Base-by-base conservation (phyloP, 305 asterid genomes). In the Solanum hybrid region DNA sequence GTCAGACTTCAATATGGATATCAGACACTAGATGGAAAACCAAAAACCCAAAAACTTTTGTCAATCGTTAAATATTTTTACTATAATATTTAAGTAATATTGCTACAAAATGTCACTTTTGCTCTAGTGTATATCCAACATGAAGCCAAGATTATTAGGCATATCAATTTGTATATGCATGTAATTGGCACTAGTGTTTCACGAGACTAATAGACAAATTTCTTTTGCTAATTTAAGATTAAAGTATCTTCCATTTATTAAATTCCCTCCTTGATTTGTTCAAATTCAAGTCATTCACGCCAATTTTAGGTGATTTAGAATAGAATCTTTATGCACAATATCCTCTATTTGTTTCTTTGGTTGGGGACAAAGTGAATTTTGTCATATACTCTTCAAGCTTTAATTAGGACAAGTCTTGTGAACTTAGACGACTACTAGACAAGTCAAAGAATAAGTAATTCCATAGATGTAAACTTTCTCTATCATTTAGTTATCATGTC, bases 1-100 rank as follows among this genome's bases (percentile, higher is more conserved):
- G 0, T 3, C 2, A 19, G 11, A 19, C 11, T 1, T 19, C 0
- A 19, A 19, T 60, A 2, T 60, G 7, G 11, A 3, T 60, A 19
- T 9, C 4, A 19, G 5, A 60, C 2, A 60, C 1, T 17, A 19
- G 4, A 17, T 56, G 11, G 0, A 0, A 60, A 60, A 19, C 0
- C 24, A 56, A 56, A 17, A 56, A 17, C 1, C 0, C 0, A 56
- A 56, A 60, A 45, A 14, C 22, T 45, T 45, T 14, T 45, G 60
- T 42, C 60, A 42, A 42, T 13, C 0, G 19, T 42, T 42, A 42
- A 42, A 60, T 19, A 19, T 17, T 19, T 60, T 60, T 19, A 19
- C 4, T 0, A 60, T 8, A 19, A 19, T 60, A 60, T 60, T 60
- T 7, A 60, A 60, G 10, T 6, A 60, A 60, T 60, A 60, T 19